These are phyloP conservation scores for Lactarius tabidus DNA, from an alignment of 768 basidiomycete genomes.

Conservation along the genomic window DNA sequence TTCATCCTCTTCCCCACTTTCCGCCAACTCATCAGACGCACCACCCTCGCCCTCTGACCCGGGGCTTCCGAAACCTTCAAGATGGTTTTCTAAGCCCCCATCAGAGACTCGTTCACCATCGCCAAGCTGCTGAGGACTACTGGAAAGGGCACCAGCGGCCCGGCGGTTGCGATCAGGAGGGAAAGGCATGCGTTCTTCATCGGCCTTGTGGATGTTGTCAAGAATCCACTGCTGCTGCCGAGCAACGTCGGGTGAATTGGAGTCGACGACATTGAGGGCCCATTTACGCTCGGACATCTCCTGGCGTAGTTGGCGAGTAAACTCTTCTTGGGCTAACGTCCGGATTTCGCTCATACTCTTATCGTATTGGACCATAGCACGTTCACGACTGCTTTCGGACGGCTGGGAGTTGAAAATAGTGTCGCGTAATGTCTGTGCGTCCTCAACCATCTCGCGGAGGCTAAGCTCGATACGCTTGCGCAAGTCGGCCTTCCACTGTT, in stretches of 20 bases:
- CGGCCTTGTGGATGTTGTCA: constrained; percentile 21
- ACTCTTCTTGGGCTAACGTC: constrained; percentile 21
- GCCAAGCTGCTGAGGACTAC: constrained; percentile 2
- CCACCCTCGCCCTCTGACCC: constrained; percentile 1
- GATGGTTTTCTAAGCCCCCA: constrained; percentile 3
- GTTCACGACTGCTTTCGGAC: constrained; percentile 10
- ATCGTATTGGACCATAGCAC: constrained; percentile 14
- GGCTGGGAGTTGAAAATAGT: constrained; percentile 4
- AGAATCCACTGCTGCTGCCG: constrained; percentile 26
- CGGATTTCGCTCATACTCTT: constrained; percentile 22
- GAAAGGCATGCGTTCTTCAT: background rate
- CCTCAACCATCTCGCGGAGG: constrained; percentile 20
- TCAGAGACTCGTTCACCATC: constrained; percentile 2
- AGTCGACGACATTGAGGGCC: constrained; percentile 17
- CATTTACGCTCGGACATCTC: constrained; percentile 25
- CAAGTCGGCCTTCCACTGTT: constrained; percentile 23
- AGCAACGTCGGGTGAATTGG: constrained; percentile 24
- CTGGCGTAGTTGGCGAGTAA: constrained; percentile 12
- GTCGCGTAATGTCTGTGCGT: constrained; percentile 19
- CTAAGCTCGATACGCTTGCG: constrained; percentile 20
- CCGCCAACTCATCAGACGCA: background rate
- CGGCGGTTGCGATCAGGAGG: background rate
- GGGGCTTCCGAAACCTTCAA: constrained; percentile 3
- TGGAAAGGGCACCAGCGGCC: background rate
- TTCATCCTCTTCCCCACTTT: constrained; percentile 8